These are phyloP conservation scores for Fusarium circinatum DNA, from an alignment of 2,329 filamentous ascomycete genomes.

Conservation along the genomic window DNA sequence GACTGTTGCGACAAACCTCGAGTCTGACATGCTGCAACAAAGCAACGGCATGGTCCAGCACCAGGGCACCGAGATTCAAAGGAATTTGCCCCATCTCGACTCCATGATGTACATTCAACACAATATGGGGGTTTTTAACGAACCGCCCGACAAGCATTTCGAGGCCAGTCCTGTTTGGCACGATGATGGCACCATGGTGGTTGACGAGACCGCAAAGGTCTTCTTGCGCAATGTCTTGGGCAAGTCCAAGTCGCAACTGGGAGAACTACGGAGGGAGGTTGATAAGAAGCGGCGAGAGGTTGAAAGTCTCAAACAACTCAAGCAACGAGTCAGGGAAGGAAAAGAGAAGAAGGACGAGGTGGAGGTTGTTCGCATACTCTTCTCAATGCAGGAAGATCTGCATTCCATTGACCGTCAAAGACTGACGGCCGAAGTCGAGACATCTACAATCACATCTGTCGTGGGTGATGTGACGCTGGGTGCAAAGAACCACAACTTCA, in stretches of 20 bases:
- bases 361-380: conserved; percentile 83
- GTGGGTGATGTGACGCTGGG: conserved; percentile 94
- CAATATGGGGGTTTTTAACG: conserved; percentile 84
- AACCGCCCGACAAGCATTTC: conserved; percentile 85
- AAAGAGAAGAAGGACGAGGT: conserved; percentile 91
- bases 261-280: conserved; percentile 82
- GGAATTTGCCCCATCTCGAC: conserved; percentile 89
- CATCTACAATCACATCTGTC: conserved; percentile 87
- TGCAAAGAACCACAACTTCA: conserved; percentile 96
- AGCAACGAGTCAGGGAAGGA: conserved; percentile 82
- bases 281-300: conserved; percentile 90
- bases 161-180: conserved; percentile 98
- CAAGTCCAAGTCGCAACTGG: conserved; percentile 87
- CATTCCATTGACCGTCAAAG: conserved; percentile 86
- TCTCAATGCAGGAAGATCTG: conserved; percentile 83
- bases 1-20: conserved; percentile 81
- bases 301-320: conserved; percentile 77
- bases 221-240: conserved; percentile 91
- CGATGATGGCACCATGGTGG: conserved; percentile 87
- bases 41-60: conserved; percentile 78
- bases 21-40: conserved; percentile 79
- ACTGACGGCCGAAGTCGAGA: conserved; percentile 91
- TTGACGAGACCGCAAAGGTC: conserved; percentile 87
- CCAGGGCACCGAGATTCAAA: conserved; percentile 81
- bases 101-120: conserved; percentile 98